Conservation (phyloP, 2,329 filamentous ascomycete species). For the Venturia aucupariae region DNA sequence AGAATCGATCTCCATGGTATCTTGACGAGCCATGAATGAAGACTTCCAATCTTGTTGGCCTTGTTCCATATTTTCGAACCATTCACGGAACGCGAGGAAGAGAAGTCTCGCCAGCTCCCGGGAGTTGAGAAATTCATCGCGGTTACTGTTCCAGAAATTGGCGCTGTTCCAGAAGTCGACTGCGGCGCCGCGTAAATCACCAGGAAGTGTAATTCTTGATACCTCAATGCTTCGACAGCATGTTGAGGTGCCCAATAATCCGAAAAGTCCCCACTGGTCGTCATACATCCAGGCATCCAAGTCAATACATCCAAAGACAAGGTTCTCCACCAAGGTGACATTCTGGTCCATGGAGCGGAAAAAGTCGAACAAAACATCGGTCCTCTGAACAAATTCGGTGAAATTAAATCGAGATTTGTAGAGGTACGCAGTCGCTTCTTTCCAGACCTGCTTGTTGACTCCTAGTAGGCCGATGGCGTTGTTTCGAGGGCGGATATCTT, state of each 20-base stretch:
- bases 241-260: neutral
- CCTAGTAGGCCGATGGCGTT: neutral
- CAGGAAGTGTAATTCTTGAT: no score
- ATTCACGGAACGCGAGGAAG: neutral
- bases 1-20: neutral
- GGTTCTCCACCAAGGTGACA: neutral
- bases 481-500: no score
- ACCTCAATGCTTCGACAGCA: neutral
- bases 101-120: neutral
- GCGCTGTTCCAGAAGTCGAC: no score
- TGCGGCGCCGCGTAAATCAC: no score
- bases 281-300: no score
- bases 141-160: no score
- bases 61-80: neutral
- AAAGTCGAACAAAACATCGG: neutral
- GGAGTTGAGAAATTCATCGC: neutral
- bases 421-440: neutral
- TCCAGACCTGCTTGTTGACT: neutral
- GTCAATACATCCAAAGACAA: no score
- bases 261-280: neutral
- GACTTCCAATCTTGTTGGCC: neutral
- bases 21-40: neutral
- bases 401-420: neutral
- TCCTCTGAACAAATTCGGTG: neutral
- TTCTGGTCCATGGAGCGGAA: neutral